phyloP scores from a whole-genome alignment of 2,329 filamentous ascomycete genomes.

The Xylaria arbuscula region DNA sequence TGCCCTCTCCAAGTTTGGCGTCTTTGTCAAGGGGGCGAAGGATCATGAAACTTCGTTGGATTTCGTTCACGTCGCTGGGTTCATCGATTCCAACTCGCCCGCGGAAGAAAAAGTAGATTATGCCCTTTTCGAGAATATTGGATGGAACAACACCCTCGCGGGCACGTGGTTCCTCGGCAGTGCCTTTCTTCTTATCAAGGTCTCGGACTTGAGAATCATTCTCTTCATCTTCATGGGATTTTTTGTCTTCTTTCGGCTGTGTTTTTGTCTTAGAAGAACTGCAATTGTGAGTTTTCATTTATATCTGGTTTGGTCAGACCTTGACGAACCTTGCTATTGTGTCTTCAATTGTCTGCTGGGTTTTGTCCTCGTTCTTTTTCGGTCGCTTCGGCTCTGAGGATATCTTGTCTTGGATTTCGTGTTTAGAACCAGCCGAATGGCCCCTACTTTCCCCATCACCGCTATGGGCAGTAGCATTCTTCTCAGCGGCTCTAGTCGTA shows the following conservation, averaged over 20 bases:
- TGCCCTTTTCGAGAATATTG: constrained; percentile 82
- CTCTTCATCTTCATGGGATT: constrained; percentile 14
- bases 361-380: constrained; percentile 50
- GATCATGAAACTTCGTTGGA: constrained; percentile 82
- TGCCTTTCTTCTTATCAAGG: constrained; percentile 51
- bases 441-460: constrained; percentile 27
- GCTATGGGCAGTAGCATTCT: constrained; percentile 25
- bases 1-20: constrained; percentile 70
- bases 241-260: constrained; percentile 34
- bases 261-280: constrained; percentile 42
- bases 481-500: constrained; percentile 43
- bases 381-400: constrained; percentile 55
- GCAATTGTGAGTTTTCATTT: constrained; percentile 28
- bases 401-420: constrained; percentile 48
- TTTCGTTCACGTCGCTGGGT: constrained; percentile 74
- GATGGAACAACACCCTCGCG: constrained; percentile 55
- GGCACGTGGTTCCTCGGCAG: constrained; percentile 46
- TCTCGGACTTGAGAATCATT: constrained; percentile 55
- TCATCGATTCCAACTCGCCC: constrained; percentile 79
- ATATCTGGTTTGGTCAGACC: not conserved
- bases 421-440: constrained; percentile 51
- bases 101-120: constrained; percentile 92
- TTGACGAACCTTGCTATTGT: constrained; percentile 52
- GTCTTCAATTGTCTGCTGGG: constrained; percentile 66
- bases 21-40: constrained; percentile 77